A percentile compares a stretch with the other conserved stretches of the same genome.
phyloP scores from a whole-genome alignment of 1,139 yeast genomes.

The Sugiyamaella castrensis region DNA sequence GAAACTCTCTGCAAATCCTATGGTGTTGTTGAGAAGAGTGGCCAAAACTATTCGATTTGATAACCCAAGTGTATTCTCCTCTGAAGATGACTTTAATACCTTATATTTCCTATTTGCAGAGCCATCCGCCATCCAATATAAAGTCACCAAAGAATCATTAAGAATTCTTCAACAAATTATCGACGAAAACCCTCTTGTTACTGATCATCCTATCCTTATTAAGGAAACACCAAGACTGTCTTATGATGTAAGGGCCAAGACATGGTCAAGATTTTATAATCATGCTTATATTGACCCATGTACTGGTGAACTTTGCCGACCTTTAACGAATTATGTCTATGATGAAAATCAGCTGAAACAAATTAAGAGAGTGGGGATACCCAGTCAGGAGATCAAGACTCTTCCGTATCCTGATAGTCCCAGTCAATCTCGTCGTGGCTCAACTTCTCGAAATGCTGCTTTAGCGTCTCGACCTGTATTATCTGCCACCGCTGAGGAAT shows the following conservation, averaged over 20 bases:
- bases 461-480: slow-evolving; percentile 8
- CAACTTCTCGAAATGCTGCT: slow-evolving; percentile 4
- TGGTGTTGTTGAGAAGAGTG: slow-evolving; percentile 57
- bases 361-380: slow-evolving; percentile 26
- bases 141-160: slow-evolving; percentile 71
- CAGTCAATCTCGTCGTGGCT: slow-evolving; percentile 4
- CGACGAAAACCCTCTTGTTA: slow-evolving; percentile 30
- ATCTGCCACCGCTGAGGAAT: slow-evolving; percentile 13
- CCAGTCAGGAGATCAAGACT: slow-evolving; percentile 26
- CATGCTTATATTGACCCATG: slow-evolving; percentile 34
- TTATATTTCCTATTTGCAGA: slow-evolving; percentile 70
- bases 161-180: slow-evolving; percentile 57
- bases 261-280: slow-evolving; percentile 39
- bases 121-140: slow-evolving; percentile 56
- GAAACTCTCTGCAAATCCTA: slow-evolving; percentile 55
- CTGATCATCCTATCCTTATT: slow-evolving; percentile 31
- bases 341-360: slow-evolving; percentile 29
- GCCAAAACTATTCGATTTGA: slow-evolving; percentile 67
- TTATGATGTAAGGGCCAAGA: slow-evolving; percentile 45
- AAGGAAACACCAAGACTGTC: slow-evolving; percentile 30
- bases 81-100: slow-evolving; percentile 76
- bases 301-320: slow-evolving; percentile 31
- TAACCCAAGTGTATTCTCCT: slow-evolving; percentile 63
- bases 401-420: slow-evolving; percentile 31
- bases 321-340: slow-evolving; percentile 34